Percentiles rank a stretch among this genome's conserved stretches.
phyloP scores from a whole-genome alignment of 2,329 filamentous ascomycete genomes.

The Cladosporium sp. region DNA sequence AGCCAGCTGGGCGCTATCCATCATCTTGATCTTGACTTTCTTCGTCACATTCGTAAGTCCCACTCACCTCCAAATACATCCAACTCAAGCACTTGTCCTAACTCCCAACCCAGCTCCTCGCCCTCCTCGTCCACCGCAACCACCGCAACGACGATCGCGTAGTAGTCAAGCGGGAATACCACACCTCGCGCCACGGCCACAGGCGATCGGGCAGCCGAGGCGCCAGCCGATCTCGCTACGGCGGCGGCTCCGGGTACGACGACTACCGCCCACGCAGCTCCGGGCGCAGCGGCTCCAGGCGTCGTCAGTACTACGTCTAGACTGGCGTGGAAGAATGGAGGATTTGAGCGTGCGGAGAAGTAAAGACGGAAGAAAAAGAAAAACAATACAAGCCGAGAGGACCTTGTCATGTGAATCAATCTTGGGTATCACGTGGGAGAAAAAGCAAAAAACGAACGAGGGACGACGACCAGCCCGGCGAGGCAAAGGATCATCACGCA shows the following conservation, averaged over 20 bases:
- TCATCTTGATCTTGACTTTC: conserved; percentile 83
- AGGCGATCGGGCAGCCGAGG: conserved; percentile 31
- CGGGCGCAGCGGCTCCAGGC: not conserved
- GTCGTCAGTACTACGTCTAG: conserved; percentile 7
- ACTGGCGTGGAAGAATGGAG: too few species aligned
- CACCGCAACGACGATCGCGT: conserved; percentile 46
- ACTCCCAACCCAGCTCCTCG: conserved; percentile 46
- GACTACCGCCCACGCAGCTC: conserved; percentile 11
- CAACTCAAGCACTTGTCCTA: too few species aligned
- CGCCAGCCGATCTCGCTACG: conserved; percentile 27
- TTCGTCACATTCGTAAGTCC: conserved; percentile 63
- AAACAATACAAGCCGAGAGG: too few species aligned
- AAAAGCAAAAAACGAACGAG: too few species aligned
- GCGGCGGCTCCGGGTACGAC: conserved; percentile 4
- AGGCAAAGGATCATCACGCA: too few species aligned
- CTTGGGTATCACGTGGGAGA: too few species aligned
- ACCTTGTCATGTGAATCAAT: too few species aligned
- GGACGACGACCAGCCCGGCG: too few species aligned
- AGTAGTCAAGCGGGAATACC: conserved; percentile 50
- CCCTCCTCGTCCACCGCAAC: conserved; percentile 53
- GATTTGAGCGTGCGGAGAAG: too few species aligned
- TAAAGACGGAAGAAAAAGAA: too few species aligned
- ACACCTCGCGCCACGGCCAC: conserved; percentile 42
- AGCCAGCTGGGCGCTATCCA: conserved; percentile 80
- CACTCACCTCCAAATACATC: not conserved